Evolutionary conservation across 2,329 filamentous ascomycete species (phyloP).

Genomic region (Amylocarpus encephaloides): DNA sequence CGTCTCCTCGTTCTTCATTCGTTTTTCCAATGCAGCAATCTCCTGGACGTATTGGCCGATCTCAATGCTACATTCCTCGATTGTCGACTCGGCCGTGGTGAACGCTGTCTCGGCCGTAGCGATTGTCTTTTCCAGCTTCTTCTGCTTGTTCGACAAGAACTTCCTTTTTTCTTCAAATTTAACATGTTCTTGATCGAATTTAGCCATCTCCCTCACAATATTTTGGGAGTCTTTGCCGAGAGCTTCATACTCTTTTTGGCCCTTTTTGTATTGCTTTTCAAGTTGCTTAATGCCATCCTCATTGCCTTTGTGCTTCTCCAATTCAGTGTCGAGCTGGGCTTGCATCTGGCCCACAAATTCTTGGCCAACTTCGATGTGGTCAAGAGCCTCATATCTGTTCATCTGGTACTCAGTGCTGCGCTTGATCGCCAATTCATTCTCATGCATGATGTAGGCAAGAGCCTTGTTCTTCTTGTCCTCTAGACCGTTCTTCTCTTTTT

Average conservation of each 20-base stretch:
- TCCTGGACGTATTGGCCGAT: slow-evolving; percentile 72
- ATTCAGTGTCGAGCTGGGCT: slow-evolving; percentile 73
- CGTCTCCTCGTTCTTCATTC: slow-evolving; percentile 71
- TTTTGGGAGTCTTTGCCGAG: slow-evolving; percentile 77
- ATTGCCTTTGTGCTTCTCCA: slow-evolving; percentile 85
- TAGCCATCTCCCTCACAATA: slow-evolving; percentile 79
- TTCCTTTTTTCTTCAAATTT: slow-evolving; percentile 98
- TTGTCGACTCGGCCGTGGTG: slow-evolving; percentile 68
- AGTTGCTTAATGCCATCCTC: slow-evolving; percentile 87
- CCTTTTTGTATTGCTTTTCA: slow-evolving; percentile 75
- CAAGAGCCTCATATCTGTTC: slow-evolving; percentile 78
- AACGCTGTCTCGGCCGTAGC: slow-evolving; percentile 68
- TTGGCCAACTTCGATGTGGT: slow-evolving; percentile 82
- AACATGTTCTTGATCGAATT: slow-evolving; percentile 92
- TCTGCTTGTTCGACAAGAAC: slow-evolving; percentile 82
- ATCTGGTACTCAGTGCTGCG: slow-evolving; percentile 91
- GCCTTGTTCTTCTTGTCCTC: slow-evolving; percentile 98
- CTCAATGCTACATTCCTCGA: slow-evolving; percentile 71
- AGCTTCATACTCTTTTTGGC: slow-evolving; percentile 74
- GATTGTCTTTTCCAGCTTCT: slow-evolving; percentile 89
- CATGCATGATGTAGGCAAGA: slow-evolving; percentile 78
- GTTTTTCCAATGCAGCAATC: slow-evolving; percentile 67
- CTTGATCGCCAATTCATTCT: slow-evolving; percentile 86
- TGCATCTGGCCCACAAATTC: slow-evolving; percentile 92
- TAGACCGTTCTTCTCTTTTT: slow-evolving; percentile 88